phyloP scores from a whole-genome alignment of 352 stramenopile species.

The Phytopythium sindhum region DNA sequence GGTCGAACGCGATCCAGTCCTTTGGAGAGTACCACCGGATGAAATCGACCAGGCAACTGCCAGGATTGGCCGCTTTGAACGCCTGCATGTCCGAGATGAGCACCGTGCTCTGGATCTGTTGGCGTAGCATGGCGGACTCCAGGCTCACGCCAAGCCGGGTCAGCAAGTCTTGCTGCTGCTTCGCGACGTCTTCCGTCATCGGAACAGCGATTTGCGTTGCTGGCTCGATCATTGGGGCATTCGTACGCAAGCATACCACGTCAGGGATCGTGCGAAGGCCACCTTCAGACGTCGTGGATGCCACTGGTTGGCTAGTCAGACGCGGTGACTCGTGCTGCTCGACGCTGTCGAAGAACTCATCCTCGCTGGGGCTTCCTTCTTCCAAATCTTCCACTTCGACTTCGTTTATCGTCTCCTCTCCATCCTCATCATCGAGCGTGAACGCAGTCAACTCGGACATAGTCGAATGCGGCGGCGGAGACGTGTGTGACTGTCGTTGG shows the following conservation, averaged over 20 bases:
- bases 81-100: constrained; percentile 84
- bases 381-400: constrained; percentile 14
- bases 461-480: constrained; percentile 3
- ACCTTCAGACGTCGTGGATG: constrained; percentile 18
- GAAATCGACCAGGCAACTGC: constrained; percentile 66
- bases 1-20: constrained; percentile 62
- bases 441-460: constrained; percentile 32
- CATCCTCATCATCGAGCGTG: constrained; percentile 24
- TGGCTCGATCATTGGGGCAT: constrained; percentile 53
- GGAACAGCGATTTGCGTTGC: constrained; percentile 64
- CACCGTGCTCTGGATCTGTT: constrained; percentile 70
- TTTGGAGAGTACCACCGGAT: constrained; percentile 84
- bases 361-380: constrained; percentile 49
- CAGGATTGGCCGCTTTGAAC: constrained; percentile 80
- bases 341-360: constrained; percentile 82
- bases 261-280: constrained; percentile 29
- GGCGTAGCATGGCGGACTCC: constrained; percentile 63
- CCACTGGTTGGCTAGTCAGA: background rate
- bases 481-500: background rate
- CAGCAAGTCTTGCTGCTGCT: constrained; percentile 72
- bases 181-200: constrained; percentile 76
- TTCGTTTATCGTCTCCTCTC: constrained; percentile 7
- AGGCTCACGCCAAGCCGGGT: constrained; percentile 59
- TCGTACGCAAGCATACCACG: constrained; percentile 40
- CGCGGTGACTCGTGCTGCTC: constrained; percentile 37